Evolutionary conservation across 148 eudicot species (phyloP), one percentile per base, ranked within the genome.

Genomic region (Silene conica): DNA sequence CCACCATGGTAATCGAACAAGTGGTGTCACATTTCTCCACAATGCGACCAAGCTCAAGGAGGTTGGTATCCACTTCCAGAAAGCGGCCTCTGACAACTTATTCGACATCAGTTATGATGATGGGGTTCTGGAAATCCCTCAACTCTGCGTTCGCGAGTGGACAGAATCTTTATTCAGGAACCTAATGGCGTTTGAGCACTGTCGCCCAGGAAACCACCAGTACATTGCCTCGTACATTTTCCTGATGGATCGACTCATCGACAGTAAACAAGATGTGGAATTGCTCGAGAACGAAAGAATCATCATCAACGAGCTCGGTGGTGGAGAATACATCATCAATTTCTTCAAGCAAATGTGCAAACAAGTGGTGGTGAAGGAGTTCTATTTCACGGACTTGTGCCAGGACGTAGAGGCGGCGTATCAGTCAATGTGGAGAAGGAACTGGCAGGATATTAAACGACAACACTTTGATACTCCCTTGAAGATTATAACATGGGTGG

Each of bases 201-300:
- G 63, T 55, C 14, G 73, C 26, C 45, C 48, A 10, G 73, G 73
- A 8, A 20, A 71, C 45, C 43, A 34, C 15, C 73, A 71, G 55
- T 71, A 57, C 63, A 55, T 71, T 7, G 73, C 73, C 18, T 71
- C 73, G 7, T 71, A 71, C 63, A 71, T 71, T 46, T 71, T 71
- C 50, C 73, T 71, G 8, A 71, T 71, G 73, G 73, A 71, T 19
- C 73, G 73, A 8, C 73, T 71, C 50, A 28, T 71, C 5, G 26
- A 71, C 14, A 55, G 18, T 18, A 57, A 71, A 62, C 63, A 71
- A 18, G 73, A 71, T 57, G 63, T 56, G n/a, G 63, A 55, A 13
- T 21, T 71, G 48, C 25, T 71, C 2, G 63, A 55, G 48, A 56
- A 71, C 3, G 46, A 71, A 62, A 38, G 48, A 15, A 71, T 71